Base-by-base conservation (phyloP, 495 filamentous ascomycete species). In the Hapsidospora chrysogenum region DNA sequence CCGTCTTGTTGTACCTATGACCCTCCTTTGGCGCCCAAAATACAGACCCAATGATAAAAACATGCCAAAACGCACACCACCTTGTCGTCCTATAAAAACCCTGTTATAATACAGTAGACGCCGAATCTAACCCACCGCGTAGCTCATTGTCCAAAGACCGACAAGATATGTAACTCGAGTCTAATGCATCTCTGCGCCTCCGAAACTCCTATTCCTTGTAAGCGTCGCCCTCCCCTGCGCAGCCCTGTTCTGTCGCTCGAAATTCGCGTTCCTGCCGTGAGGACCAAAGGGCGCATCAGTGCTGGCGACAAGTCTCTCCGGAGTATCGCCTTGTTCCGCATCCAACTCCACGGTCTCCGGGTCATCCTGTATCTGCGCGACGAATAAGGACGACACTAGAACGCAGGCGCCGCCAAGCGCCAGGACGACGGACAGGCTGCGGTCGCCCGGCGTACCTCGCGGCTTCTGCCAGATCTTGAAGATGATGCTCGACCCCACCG, bases 401-500 rank as follows among this genome's bases (percentile, higher is more conserved):
- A 83, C 83, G 35, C 76, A 76, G 34, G 80, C 58, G 2, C 85
- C 85, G 8, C 82, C 85, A 41, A 81, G 72, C 13, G 85, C 68
- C 38, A 94, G 55, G 33, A 87, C 81, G 61, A 86, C 85, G 11
- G 76, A 78, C 20, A 92, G 80, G 49, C 80, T 87, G 42, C 80
- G 68, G 60, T 94, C 85, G 39, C 80, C 85, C 4, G 80, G 76
- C 27, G 63, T 67, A 10, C 83, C 85, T 34, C 85, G 63, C 8
- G 80, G 80, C 53, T 86, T 89, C 54, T 94, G 85, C 45, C 83
- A 66, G 18, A 67, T 52, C 41, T 69, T 72, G 58, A 94, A 94
- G 35, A 94, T 80, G 32, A 75, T 65, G 51, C 76, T 83, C 40
- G 78, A 82, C 3, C 74, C 68, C 19, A 94, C 53, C 31, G 84